phyloP scores from a whole-genome alignment of 305 asterid species.

The Rubia peregrina region DNA sequence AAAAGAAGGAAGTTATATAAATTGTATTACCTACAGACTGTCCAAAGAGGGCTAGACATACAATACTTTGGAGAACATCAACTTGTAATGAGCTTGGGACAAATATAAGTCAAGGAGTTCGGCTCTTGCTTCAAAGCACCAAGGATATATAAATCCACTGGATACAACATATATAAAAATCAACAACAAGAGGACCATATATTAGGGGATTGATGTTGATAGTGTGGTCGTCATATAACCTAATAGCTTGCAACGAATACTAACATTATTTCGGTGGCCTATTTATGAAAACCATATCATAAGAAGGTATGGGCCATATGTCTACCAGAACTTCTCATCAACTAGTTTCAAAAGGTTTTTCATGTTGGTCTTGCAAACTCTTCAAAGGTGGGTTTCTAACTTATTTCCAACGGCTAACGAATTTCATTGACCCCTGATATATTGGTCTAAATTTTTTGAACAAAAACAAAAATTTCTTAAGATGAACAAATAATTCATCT shows the following conservation, averaged over 20 bases:
- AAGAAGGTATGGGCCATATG: constrained; percentile 57
- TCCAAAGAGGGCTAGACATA: constrained; percentile 65
- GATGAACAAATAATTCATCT: too few species aligned
- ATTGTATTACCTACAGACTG: constrained; percentile 67
- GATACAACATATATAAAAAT: constrained; percentile 87
- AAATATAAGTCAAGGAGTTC: constrained; percentile 90
- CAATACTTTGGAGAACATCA: constrained; percentile 52
- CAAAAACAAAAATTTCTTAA: too few species aligned
- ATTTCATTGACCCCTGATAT: constrained; percentile 74
- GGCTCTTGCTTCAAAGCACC: constrained; percentile 84
- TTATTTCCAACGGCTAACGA: constrained; percentile 81
- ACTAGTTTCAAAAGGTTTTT: constrained; percentile 35
- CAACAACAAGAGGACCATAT: constrained; percentile 91
- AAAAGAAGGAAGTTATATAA: constrained; percentile 52
- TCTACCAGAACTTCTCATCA: constrained; percentile 54
- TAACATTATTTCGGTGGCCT: constrained; percentile 40
- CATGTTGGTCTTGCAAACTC: constrained; percentile 79
- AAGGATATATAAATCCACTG: constrained; percentile 74
- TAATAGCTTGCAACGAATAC: constrained; percentile 82
- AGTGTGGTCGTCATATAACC: constrained; percentile 76
- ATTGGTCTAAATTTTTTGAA: constrained; percentile 48
- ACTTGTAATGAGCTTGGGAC: constrained; percentile 39
- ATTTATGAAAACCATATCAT: too few species aligned
- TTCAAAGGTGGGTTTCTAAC: constrained; percentile 81
- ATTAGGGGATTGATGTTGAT: constrained; percentile 90